Conservation (phyloP, 2,329 filamentous ascomycete genomes). For the Fusarium sp. region DNA sequence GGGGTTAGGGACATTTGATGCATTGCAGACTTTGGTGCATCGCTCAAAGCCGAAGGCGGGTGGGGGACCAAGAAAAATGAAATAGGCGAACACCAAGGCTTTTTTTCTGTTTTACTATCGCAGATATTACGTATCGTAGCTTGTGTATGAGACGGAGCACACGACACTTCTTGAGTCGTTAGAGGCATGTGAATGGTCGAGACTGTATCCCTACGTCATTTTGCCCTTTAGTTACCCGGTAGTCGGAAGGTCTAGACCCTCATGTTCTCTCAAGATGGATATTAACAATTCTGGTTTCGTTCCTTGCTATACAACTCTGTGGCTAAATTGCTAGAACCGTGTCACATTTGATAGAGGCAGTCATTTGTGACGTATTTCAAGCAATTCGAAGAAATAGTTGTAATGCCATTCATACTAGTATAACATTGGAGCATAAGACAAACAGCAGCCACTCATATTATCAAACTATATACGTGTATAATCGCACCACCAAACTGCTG, state of each 20-base stretch:
- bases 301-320: neutral
- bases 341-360: neutral
- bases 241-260: neutral
- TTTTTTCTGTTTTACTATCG: neutral
- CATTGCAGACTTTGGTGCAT: neutral
- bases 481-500: neutral
- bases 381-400: neutral
- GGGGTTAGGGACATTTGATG: neutral
- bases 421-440: too few species aligned
- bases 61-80: neutral
- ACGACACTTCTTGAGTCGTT: neutral
- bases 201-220: neutral
- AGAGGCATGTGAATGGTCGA: neutral
- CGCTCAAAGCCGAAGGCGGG: constrained; percentile 17
- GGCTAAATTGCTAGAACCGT: neutral
- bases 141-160: neutral
- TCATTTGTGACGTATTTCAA: neutral
- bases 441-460: neutral
- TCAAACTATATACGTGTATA: neutral
- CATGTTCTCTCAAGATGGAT: neutral
- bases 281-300: neutral
- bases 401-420: too few species aligned
- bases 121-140: neutral
- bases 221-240: neutral
- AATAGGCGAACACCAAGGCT: constrained; percentile 29